These are phyloP conservation scores for Pichia pseudocactophila DNA, from an alignment of 805 yeast species.

Conservation along the genomic window DNA sequence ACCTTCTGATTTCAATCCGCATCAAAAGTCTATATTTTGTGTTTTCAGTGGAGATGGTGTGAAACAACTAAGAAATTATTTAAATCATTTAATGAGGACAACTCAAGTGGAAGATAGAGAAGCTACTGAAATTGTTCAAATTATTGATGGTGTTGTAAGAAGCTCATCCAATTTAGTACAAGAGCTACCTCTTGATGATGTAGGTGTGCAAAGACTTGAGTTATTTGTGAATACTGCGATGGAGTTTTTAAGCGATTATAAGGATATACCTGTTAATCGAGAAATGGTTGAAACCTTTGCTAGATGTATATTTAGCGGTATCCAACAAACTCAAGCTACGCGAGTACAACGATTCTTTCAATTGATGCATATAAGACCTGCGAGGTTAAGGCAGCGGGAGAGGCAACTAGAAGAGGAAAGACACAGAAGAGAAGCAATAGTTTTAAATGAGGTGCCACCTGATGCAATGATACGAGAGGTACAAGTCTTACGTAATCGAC, in stretches of 20 bases:
- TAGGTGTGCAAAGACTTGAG: conserved; percentile 20
- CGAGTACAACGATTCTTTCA: conserved; percentile 27
- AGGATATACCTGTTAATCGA: conserved; percentile 17
- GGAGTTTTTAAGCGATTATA: conserved; percentile 23
- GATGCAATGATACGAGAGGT: neutral
- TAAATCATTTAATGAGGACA: conserved; percentile 32
- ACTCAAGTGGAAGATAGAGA: conserved; percentile 27
- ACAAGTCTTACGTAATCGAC: neutral
- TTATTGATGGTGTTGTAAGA: conserved; percentile 22
- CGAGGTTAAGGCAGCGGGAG: conserved; percentile 7
- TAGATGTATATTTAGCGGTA: conserved; percentile 23
- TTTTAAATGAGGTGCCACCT: neutral
- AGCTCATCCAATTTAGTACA: conserved; percentile 14
- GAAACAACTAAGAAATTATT: conserved; percentile 57
- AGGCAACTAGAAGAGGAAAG: conserved; percentile 1
- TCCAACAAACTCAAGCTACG: conserved; percentile 25
- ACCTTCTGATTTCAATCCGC: conserved; percentile 83
- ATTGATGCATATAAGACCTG: conserved; percentile 16
- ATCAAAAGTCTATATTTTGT: conserved; percentile 79
- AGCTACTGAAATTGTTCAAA: conserved; percentile 24
- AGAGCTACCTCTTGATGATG: conserved; percentile 16
- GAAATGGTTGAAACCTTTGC: conserved; percentile 25
- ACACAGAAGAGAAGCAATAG: neutral
- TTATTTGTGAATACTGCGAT: conserved; percentile 23
- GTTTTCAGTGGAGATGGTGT: conserved; percentile 93